Percentiles rank a stretch among this genome's conserved stretches.
phyloP scores from a whole-genome alignment of 2,329 filamentous ascomycete species.

The Sporothrix variecibatus region DNA sequence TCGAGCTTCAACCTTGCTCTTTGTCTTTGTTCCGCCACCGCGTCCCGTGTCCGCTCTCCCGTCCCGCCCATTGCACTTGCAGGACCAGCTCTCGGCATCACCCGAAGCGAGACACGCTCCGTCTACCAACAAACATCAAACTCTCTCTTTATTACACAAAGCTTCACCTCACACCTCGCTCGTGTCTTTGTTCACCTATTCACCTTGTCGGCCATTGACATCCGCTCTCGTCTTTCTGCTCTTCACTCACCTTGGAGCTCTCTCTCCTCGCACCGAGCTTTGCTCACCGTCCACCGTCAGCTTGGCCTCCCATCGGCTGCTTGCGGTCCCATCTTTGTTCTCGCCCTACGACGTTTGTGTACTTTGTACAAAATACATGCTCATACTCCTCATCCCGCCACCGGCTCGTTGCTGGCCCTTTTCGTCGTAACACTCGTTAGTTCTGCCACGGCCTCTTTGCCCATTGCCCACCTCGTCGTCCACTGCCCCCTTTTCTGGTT shows the following conservation, averaged over 20 bases:
- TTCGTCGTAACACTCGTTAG: background rate
- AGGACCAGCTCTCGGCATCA: background rate
- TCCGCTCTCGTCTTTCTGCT: background rate
- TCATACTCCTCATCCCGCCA: background rate
- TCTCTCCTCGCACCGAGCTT: background rate
- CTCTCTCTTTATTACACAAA: background rate
- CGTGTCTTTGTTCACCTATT: background rate
- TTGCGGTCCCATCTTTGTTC: background rate
- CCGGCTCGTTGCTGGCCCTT: background rate
- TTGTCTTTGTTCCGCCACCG: background rate
- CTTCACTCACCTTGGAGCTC: background rate
- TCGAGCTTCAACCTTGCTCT: constrained; percentile 7
- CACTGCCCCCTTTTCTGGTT: background rate
- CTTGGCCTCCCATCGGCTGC: constrained; percentile 1
- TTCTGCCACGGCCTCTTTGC: background rate
- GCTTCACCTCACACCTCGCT: background rate
- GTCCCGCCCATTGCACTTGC: background rate
- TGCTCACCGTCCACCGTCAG: background rate
- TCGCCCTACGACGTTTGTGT: background rate
- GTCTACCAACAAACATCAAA: background rate
- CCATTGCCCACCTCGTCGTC: background rate
- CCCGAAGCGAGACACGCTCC: background rate
- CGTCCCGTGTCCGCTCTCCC: background rate
- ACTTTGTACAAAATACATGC: background rate
- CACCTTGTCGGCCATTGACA: background rate